These are phyloP conservation scores for Fusarium sp. DNA, from an alignment of 2,329 filamentous ascomycete genomes.

Conservation along the genomic window DNA sequence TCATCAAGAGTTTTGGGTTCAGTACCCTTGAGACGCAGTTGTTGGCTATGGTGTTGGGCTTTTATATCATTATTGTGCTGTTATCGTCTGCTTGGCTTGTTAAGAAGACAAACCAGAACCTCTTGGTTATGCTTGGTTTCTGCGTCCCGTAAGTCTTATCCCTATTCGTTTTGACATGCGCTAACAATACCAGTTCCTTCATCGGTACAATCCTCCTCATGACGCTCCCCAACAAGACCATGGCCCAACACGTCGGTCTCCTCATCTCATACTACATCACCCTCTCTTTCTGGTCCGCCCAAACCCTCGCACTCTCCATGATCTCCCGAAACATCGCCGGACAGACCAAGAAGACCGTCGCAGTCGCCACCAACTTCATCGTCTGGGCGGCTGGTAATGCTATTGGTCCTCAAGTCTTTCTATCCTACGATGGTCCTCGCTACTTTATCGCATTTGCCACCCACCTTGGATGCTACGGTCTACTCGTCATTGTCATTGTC, in stretches of 20 bases:
- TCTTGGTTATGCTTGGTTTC: constrained; percentile 74
- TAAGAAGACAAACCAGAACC: constrained; percentile 76
- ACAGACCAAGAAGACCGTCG: constrained; percentile 79
- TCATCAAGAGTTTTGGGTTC: constrained; percentile 79
- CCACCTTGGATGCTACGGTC: constrained; percentile 76
- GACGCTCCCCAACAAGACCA: constrained; percentile 38
- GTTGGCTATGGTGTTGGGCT: constrained; percentile 80
- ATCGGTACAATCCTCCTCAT: constrained; percentile 79
- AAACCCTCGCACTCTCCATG: constrained; percentile 75
- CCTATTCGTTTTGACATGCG: fast-evolving
- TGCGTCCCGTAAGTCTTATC: constrained; percentile 66
- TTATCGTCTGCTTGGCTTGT: constrained; percentile 75
- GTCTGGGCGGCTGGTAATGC: constrained; percentile 78
- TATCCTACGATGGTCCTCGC: constrained; percentile 58
- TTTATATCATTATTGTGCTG: constrained; percentile 79
- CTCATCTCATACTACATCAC: constrained; percentile 82
- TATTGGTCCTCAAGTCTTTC: constrained; percentile 59
- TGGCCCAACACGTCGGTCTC: constrained; percentile 65
- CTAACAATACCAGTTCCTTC: constrained; percentile 58
- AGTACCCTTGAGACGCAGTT: constrained; percentile 76
- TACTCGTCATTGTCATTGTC: constrained; percentile 69
- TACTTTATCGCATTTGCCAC: constrained; percentile 79
- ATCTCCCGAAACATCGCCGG: constrained; percentile 78
- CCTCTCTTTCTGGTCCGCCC: constrained; percentile 81
- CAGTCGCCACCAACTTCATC: constrained; percentile 77